Conservation (phyloP, 805 yeast species). For the Spathaspora gorwiae region DNA sequence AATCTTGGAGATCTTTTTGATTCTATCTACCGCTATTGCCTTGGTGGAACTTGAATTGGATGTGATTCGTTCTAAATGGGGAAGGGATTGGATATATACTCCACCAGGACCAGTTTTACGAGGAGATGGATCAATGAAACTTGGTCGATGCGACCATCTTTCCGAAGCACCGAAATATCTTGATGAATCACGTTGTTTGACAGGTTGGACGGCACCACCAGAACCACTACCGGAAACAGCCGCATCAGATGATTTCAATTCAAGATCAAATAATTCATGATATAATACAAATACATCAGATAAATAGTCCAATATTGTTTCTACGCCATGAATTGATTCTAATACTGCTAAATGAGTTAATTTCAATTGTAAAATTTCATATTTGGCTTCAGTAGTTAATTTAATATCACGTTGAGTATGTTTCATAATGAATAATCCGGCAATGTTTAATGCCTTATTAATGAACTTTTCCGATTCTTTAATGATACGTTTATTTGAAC, state of each 20-base stretch:
- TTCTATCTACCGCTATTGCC: constrained; percentile 4
- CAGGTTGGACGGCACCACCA: not conserved
- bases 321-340: constrained; percentile 55
- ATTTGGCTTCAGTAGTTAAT: constrained; percentile 28
- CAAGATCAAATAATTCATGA: constrained; percentile 42
- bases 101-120: not conserved
- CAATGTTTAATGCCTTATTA: constrained; percentile 46
- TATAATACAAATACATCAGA: constrained; percentile 62
- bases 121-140: constrained; percentile 30
- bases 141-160: constrained; percentile 39
- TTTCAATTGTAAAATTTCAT: constrained; percentile 62
- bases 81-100: not conserved
- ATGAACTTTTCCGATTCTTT: constrained; percentile 54
- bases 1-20: constrained; percentile 5
- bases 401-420: constrained; percentile 20
- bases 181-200: not conserved
- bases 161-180: constrained; percentile 5
- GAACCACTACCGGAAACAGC: not conserved
- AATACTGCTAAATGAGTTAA: constrained; percentile 70
- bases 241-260: constrained; percentile 1
- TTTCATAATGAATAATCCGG: constrained; percentile 26
- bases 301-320: constrained; percentile 56
- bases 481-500: constrained; percentile 2
- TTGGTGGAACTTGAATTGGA: not conserved
- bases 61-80: not conserved